A percentile compares a stretch with the other conserved stretches of the same genome.
Evolutionary conservation across 176 grass and related monocot genomes (phyloP).

Genomic region (Bonia amplexicaulis): DNA sequence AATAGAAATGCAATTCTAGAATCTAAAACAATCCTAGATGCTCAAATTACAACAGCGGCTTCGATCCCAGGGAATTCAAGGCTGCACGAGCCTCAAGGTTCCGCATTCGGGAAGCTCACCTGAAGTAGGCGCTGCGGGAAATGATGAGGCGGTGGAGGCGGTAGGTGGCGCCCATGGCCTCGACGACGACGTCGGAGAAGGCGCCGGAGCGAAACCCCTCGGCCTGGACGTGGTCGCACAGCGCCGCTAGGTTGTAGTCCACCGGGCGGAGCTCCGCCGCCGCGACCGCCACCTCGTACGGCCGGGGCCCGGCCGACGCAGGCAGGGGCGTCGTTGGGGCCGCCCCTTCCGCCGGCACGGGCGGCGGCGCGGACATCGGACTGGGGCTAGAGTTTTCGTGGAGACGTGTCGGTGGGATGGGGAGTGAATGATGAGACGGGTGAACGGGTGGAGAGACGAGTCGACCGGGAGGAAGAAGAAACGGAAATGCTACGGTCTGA

Average conservation of each 20-base stretch:
- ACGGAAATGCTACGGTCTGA: no score
- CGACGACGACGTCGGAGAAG: conserved; percentile 82
- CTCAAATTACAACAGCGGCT: not conserved
- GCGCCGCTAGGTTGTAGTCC: conserved; percentile 86
- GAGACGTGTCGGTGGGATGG: conserved; percentile 42
- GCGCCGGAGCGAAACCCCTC: conserved; percentile 79
- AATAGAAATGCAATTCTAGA: conserved; percentile 6
- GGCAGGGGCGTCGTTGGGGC: not conserved
- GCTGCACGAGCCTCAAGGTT: not conserved
- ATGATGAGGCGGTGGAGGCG: conserved; percentile 90
- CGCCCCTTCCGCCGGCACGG: conserved; percentile 6
- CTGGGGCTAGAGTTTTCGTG: conserved; percentile 33
- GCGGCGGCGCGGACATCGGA: conserved; percentile 27
- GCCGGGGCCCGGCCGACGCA: conserved; percentile 6
- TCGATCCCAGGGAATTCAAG: not conserved
- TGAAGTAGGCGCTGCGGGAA: conserved; percentile 95
- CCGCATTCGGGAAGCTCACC: conserved; percentile 31
- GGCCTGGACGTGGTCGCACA: conserved; percentile 84
- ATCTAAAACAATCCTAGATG: not conserved
- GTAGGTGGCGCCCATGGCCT: conserved; percentile 91
- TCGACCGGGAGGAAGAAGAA: conserved; percentile 31
- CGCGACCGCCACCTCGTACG: conserved; percentile 47
- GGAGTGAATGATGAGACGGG: conserved; percentile 9
- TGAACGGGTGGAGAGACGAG: not conserved
- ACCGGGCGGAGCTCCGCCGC: conserved; percentile 54